Evolutionary conservation across 805 yeast genomes (phyloP), one percentile per base, ranked within the genome.

Genomic region (Clavispora vitiphila): DNA sequence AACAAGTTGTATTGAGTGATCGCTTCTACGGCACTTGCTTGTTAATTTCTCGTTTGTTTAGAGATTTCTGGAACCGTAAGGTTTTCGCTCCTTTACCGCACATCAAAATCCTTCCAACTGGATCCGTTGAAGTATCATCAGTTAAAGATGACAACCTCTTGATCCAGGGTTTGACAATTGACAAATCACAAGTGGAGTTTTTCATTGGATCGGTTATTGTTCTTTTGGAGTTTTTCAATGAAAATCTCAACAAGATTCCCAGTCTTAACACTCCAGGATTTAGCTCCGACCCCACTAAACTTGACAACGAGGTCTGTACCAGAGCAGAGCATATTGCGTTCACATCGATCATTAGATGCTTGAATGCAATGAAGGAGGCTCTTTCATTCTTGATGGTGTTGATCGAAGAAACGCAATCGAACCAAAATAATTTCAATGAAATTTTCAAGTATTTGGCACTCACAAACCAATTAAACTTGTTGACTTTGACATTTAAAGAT

Each of bases 281-380:
- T 49, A 72, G 75, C 38, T 66, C 75, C 19, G 79, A 74, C 45
- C 71, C 77, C 3, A 56, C 66, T 9, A 67, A 66, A 45, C 68
- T 70, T 44, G 78, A 73, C 63, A 78, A 67, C 34, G 91, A 85
- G 50, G 79, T 84, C 34, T 82, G 89, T 34, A 68, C 79, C 41
- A 90, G 93, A 62, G 96, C 96, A 1, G 99, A 93, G 59, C 89
- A 87, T 54, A 81, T 88, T 54, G 96, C 96, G 6, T 77, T 91
- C 49, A 80, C 81, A 21, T 80, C 96, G 0, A 65, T 93, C 29
- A 71, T 86, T 35, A 81, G 85, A 54, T 76, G 90, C 8, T 74
- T 90, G 42, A 78, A 77, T 41, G 80, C 87, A 6, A 80, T 88
- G 62, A 86, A 87, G 52, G 98, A 93, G 63, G 96, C 96, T 0